phyloP scores from a whole-genome alignment of 2,329 filamentous ascomycete species.

The Alternaria longipes region DNA sequence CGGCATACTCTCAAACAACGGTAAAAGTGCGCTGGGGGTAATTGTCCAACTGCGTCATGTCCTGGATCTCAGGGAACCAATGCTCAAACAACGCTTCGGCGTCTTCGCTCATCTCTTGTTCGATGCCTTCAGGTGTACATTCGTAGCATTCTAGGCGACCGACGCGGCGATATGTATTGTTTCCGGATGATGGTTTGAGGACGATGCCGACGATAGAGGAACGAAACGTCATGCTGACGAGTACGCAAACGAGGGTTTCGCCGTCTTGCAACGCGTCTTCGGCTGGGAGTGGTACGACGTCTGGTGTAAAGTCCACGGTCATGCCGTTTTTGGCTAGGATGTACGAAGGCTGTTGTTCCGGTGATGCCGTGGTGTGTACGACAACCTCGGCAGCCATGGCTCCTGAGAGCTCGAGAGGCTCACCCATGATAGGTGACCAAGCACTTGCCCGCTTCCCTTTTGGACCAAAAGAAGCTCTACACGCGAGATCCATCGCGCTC shows the following conservation, averaged over 20 bases:
- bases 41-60: slow-evolving; percentile 49
- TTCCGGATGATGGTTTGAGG: slow-evolving; percentile 32
- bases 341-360: slow-evolving; percentile 28
- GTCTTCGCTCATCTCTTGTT: slow-evolving; percentile 46
- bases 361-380: slow-evolving; percentile 23
- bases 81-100: slow-evolving; percentile 47
- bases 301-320: slow-evolving; percentile 45
- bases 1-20: slow-evolving; percentile 29
- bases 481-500: slow-evolving; percentile 50
- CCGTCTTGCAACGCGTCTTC: slow-evolving; percentile 40
- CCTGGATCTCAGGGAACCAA: slow-evolving; percentile 50
- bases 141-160: slow-evolving; percentile 51
- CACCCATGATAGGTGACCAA: slow-evolving; percentile 45
- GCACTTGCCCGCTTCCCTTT: slow-evolving; percentile 30
- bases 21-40: slow-evolving; percentile 42
- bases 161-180: slow-evolving; percentile 42
- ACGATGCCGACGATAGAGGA: slow-evolving; percentile 48
- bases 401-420: slow-evolving; percentile 41
- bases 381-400: slow-evolving; percentile 48
- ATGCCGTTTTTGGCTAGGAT: slow-evolving; percentile 39
- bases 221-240: slow-evolving; percentile 50
- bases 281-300: slow-evolving; percentile 38
- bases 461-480: slow-evolving; percentile 40
- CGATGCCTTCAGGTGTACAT: slow-evolving; percentile 37
- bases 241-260: slow-evolving; percentile 43